Conservation (phyloP, 2,329 filamentous ascomycete species). For the Ceratocystis colombiana region DNA sequence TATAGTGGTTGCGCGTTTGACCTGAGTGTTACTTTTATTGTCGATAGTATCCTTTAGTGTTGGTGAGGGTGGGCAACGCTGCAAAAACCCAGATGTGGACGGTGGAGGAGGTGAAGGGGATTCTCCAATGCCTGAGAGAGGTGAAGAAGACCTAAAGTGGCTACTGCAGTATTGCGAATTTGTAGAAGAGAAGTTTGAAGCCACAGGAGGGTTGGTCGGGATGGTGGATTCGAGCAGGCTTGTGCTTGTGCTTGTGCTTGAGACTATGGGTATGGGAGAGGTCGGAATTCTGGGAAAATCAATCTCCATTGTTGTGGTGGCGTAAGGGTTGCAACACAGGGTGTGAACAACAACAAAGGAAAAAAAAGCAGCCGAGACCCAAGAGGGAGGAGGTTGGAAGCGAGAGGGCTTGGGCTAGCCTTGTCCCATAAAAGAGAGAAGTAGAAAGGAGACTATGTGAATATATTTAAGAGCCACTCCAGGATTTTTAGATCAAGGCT, state of each 20-base stretch:
- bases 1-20: not conserved
- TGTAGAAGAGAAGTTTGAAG: not conserved
- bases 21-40: not conserved
- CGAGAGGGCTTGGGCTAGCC: constrained; percentile 3
- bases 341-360: not conserved
- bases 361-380: not conserved
- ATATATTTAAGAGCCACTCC: too few relatives aligned
- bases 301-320: constrained; percentile 15
- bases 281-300: constrained; percentile 21
- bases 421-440: not conserved
- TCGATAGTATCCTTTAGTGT: not conserved
- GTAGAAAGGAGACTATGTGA: too few relatives aligned
- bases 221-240: constrained; percentile 9
- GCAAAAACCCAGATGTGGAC: not conserved
- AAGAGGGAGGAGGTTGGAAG: constrained; percentile 4
- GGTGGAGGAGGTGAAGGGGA: constrained; percentile 41
- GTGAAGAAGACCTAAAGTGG: constrained; percentile 42
- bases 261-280: not conserved
- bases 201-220: not conserved
- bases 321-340: constrained; percentile 6
- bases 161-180: not conserved
- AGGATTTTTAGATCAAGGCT: not conserved
- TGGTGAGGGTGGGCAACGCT: not conserved
- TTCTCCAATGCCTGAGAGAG: constrained; percentile 44
- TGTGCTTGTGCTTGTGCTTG: not conserved